Conservation (phyloP, 352 stramenopile species). For the Elongisporangium anandrum region DNA sequence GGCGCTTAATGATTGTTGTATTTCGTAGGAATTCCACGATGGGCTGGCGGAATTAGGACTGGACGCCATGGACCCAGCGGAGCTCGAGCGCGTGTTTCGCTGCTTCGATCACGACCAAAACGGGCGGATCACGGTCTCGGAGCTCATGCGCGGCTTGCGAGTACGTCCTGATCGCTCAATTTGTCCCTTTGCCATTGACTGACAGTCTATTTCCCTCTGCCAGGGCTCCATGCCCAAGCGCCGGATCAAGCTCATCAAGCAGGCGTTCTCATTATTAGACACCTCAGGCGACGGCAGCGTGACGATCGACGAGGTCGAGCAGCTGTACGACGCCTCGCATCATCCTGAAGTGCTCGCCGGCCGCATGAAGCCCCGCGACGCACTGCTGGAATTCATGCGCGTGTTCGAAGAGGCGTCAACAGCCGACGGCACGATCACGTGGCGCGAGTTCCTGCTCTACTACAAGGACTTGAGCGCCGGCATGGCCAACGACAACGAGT, state of each 20-base stretch:
- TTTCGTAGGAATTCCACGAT: constrained; percentile 51
- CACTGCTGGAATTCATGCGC: constrained; percentile 79
- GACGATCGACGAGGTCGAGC: constrained; percentile 69
- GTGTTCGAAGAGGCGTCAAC: constrained; percentile 46
- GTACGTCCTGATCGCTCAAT: constrained; percentile 19
- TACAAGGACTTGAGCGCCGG: constrained; percentile 86
- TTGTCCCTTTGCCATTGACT: not conserved
- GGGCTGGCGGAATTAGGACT: constrained; percentile 48
- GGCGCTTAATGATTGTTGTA: not conserved
- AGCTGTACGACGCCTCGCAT: constrained; percentile 69
- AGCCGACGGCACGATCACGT: constrained; percentile 59
- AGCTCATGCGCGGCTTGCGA: constrained; percentile 85
- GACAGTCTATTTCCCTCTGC: constrained; percentile 1
- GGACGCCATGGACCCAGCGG: constrained; percentile 20
- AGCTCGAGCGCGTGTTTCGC: constrained; percentile 55
- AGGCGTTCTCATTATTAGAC: constrained; percentile 78
- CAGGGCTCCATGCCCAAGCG: constrained; percentile 75
- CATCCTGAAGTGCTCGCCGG: constrained; percentile 80
- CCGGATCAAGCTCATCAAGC: constrained; percentile 76
- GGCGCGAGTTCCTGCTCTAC: constrained; percentile 87
- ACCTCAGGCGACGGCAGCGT: constrained; percentile 55
- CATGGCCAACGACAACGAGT: constrained; percentile 82
- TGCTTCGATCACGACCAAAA: constrained; percentile 82
- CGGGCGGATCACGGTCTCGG: constrained; percentile 82
- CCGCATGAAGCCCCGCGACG: constrained; percentile 47